phyloP scores from a whole-genome alignment of 2,329 filamentous ascomycete species.

The Fusarium pseudoanthophilum region DNA sequence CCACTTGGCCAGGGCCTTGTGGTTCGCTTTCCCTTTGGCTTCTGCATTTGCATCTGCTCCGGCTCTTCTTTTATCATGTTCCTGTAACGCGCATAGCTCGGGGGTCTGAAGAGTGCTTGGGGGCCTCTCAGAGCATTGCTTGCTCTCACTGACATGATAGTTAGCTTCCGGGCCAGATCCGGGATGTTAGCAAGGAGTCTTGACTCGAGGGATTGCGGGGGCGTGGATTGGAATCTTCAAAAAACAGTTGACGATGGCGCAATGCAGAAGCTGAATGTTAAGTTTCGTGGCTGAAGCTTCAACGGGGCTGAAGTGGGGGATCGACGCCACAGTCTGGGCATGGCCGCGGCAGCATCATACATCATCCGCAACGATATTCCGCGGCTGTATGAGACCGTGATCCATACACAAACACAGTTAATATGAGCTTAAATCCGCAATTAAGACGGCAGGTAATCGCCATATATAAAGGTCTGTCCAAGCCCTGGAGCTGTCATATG shows the following conservation, averaged over 20 bases:
- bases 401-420: slow-evolving; percentile 6
- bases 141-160: background rate
- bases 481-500: background rate
- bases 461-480: slow-evolving; percentile 81
- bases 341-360: slow-evolving; percentile 22
- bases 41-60: background rate
- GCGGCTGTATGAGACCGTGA: background rate
- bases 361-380: slow-evolving; percentile 9
- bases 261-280: background rate
- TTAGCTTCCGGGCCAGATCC: no score
- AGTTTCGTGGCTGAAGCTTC: slow-evolving; percentile 34
- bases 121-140: background rate
- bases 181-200: background rate
- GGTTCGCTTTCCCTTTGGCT: background rate
- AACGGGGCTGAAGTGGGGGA: slow-evolving; percentile 25
- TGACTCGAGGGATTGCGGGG: background rate
- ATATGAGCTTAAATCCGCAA: slow-evolving; percentile 57
- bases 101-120: background rate
- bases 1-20: slow-evolving; percentile 1
- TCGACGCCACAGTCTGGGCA: slow-evolving; percentile 26
- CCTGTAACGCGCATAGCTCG: background rate
- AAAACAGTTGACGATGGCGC: background rate
- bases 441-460: slow-evolving; percentile 82
- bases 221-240: background rate
- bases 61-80: background rate